Evolutionary conservation across 2,329 filamentous ascomycete species (phyloP).

Genomic region (Aspergillus piperis): DNA sequence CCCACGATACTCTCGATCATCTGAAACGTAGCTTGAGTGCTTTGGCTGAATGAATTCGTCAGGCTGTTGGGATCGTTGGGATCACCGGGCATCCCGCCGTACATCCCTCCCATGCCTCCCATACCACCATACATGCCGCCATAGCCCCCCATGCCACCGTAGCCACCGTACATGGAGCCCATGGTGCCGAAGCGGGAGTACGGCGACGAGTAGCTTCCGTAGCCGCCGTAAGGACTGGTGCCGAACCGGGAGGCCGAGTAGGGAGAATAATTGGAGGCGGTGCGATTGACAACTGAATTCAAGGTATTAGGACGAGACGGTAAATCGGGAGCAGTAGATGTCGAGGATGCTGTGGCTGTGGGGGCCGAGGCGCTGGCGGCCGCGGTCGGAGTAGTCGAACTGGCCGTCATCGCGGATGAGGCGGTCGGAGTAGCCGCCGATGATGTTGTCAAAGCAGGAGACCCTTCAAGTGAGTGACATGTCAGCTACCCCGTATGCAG

Average conservation of each 20-base stretch:
- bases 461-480: conserved; percentile 18
- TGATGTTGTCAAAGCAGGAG: conserved; percentile 28
- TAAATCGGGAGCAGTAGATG: conserved; percentile 64
- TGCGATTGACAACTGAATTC: conserved; percentile 78
- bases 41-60: conserved; percentile 92
- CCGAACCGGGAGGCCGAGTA: conserved; percentile 61
- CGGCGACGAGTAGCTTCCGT: conserved; percentile 56
- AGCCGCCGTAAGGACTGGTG: conserved; percentile 54
- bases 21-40: conserved; percentile 95
- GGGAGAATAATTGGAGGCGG: conserved; percentile 77
- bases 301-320: conserved; percentile 81
- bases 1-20: conserved; percentile 97
- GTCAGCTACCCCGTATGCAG: conserved; percentile 3
- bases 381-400: conserved; percentile 39
- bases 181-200: conserved; percentile 55
- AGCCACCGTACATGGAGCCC: conserved; percentile 43
- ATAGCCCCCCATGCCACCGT: conserved; percentile 42
- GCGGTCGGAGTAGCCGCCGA: conserved; percentile 24
- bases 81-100: conserved; percentile 58
- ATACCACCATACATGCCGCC: conserved; percentile 52
- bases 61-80: conserved; percentile 90
- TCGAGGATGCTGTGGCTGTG: conserved; percentile 45
- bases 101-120: conserved; percentile 52
- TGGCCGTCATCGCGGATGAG: conserved; percentile 40
- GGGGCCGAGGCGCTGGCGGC: conserved; percentile 40